Base-by-base conservation (phyloP, 805 yeast species). In the Metschnikowia reukaufii region DNA sequence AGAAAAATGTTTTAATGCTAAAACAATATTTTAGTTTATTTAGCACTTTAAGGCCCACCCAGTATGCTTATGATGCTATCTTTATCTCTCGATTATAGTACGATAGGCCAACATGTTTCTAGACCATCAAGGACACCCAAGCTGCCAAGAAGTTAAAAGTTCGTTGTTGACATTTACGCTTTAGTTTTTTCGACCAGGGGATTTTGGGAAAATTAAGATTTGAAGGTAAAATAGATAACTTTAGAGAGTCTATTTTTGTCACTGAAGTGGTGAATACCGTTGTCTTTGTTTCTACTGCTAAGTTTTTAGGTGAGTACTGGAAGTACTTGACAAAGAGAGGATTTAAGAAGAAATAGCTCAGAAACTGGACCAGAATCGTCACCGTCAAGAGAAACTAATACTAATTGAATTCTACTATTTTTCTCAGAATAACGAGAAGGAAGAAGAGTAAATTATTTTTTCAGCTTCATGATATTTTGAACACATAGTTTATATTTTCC, bases 301-400 rank as follows among this genome's bases (percentile, higher is more conserved):
- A 89, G 81, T 92, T 94, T 94, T 91, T 97, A 64, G 99, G 99
- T 81, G 92, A 95, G 82, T 94, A 94, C 96, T 86, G 91, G 76
- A 94, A 95, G 84, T 94, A 94, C 95, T 82, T 94, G 74, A 88
- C 98, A 71, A 95, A 94, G 90, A 92, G 96, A 84, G 94, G 88
- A 94, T 88, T 94, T 79, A 95, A 92, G 96, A 94, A 94, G 88
- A 89, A 91, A 92, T 96, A 88, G 81, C 88, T 92, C 82, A 90
- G 97, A 84, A 98, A 94, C 83, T 92, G 98, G 98, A 91, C 94
- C 79, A 94, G 98, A 84, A 91, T 92, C 70, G 96, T 92, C 63
- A 88, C 98, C 61, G 84, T 86, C 71, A 86, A 90, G 82, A 87
- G 88, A 78, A 88, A 91, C 86, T 84, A 83, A 76, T 94, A 94